A percentile compares a stretch with the other conserved stretches of the same genome.
phyloP scores from a whole-genome alignment of 1,284 basidiomycete species.

The Mycena citricolor region DNA sequence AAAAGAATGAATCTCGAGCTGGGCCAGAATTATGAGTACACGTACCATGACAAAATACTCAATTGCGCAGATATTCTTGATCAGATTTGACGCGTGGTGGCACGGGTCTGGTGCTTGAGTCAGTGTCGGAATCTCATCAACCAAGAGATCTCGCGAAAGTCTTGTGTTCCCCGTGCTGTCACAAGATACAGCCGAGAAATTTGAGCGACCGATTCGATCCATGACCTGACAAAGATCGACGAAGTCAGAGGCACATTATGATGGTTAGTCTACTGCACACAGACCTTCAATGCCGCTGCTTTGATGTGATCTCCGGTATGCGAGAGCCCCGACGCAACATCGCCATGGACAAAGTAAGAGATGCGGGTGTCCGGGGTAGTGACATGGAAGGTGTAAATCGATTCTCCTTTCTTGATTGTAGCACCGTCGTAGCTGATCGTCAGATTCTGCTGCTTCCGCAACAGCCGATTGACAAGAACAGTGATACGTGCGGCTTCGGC shows the following conservation, averaged over 20 bases:
- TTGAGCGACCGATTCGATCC: constrained; percentile 21
- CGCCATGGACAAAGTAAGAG: constrained; percentile 29
- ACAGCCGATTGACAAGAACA: background rate
- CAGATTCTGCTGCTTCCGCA: background rate
- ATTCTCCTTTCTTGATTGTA: constrained; percentile 25
- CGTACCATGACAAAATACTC: constrained; percentile 25
- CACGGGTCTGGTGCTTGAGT: constrained; percentile 30
- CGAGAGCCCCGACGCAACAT: constrained; percentile 27
- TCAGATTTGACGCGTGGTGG: constrained; percentile 30
- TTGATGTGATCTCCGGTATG: constrained; percentile 26
- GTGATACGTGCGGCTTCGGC: constrained; percentile 2
- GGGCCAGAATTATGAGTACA: constrained; percentile 2
- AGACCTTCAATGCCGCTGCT: too few species aligned
- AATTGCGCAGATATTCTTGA: constrained; percentile 33
- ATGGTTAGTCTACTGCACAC: too few species aligned
- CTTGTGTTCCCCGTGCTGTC: constrained; percentile 29
- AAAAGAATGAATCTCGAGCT: background rate
- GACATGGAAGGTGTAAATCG: constrained; percentile 30
- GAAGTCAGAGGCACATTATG: too few species aligned
- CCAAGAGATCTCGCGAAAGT: constrained; percentile 15
- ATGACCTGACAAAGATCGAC: too few species aligned
- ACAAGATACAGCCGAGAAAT: constrained; percentile 18
- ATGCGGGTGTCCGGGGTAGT: constrained; percentile 27
- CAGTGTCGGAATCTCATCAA: constrained; percentile 21
- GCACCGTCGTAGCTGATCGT: constrained; percentile 34